A percentile compares a stretch with the other conserved stretches of the same genome.
phyloP scores from a whole-genome alignment of 1,284 basidiomycete species.

The Irpex lacteus region DNA sequence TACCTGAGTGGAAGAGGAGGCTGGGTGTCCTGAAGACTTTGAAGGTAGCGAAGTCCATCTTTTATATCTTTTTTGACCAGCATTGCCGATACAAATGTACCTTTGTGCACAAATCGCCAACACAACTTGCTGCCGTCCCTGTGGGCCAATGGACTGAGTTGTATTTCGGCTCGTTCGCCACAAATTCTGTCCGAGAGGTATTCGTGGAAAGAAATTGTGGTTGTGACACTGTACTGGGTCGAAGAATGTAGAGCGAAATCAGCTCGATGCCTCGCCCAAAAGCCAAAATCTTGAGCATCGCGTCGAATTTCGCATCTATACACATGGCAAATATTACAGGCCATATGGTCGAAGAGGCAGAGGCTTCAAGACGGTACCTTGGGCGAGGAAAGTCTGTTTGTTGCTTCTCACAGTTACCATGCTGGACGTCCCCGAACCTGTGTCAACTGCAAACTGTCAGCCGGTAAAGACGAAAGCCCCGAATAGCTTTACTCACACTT shows the following conservation, averaged over 20 bases:
- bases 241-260: neutral
- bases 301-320: neutral
- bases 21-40: conserved; percentile 1
- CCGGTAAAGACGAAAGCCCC: neutral
- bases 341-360: neutral
- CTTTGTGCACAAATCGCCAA: too few species aligned
- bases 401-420: neutral
- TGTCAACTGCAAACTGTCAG: neutral
- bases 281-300: neutral
- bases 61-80: neutral
- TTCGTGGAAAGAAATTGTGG: neutral
- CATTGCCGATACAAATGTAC: neutral
- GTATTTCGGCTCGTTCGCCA: neutral
- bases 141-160: too few species aligned
- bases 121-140: too few species aligned
- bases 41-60: neutral
- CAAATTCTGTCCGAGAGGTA: neutral
- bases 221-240: neutral
- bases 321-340: neutral
- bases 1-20: conserved; percentile 1
- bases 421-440: neutral
- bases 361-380: neutral
- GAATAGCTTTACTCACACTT: neutral
- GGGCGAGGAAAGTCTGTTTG: neutral
- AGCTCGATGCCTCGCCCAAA: neutral